Evolutionary conservation across 2,329 filamentous ascomycete species (phyloP), one percentile per base, ranked within the genome.

Genomic region (Dothistroma septosporum): DNA sequence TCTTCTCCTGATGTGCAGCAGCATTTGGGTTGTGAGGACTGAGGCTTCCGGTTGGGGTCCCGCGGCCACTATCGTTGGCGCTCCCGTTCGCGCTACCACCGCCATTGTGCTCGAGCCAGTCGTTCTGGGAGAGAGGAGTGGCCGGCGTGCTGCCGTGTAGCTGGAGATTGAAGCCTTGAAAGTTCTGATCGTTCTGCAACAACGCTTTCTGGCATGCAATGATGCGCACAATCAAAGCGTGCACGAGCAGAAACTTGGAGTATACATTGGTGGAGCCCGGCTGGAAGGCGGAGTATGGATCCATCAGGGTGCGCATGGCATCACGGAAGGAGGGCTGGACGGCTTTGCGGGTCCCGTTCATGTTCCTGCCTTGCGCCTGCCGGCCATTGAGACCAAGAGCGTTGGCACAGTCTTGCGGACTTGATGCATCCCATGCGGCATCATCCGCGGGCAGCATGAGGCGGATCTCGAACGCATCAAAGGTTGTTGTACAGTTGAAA

Each of bases 381-480:
- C 80, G 72, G 3, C 88, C 87, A 59, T 83, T 78, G 1, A 91
- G 73, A 4, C 87, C 87, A 3, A 91, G 76, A 7, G 87, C 85
- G 64, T 84, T 80, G 22, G 85, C 85, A 70, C 88, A 91, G 41
- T 85, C 82, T 16, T 80, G 73, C 5, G 78, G 74, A 44, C 79
- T 82, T 33, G 76, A 77, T 4, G 88, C 88, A 66, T 91, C 88
- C 88, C 88, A 91, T 2, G 86, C 85, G 16, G 86, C 86, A 73
- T 91, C 89, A 67, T 91, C 88, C 14, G 84, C 82, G 9, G 89
- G 88, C 6, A 92, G 76, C n/a, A 87, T 87, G 41, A 91, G 73
- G 32, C 80, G 79, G 55, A 91, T 80, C 66, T 90, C 87, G 35
- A 85, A 79, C 9, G 81, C 76, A 61, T 90, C 84, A 47, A 91